Percentiles rank a stretch among this genome's conserved stretches.
Evolutionary conservation across 345 rosid species (phyloP).

Genomic region (Murraya koenigii): DNA sequence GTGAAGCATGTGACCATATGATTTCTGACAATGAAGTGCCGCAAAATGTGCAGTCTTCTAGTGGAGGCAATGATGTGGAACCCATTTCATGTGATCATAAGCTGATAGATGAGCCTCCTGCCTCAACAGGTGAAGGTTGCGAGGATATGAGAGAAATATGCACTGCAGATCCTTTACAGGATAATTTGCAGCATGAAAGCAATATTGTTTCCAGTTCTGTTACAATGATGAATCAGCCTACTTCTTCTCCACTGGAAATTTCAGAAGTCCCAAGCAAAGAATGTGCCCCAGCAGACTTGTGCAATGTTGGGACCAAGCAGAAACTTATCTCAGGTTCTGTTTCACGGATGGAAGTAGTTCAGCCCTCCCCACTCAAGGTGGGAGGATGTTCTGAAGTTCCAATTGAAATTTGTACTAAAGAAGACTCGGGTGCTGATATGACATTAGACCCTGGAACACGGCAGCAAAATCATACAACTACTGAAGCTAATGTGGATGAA

Average conservation of each 20-base stretch:
- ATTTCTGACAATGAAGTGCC: slow-evolving; percentile 25
- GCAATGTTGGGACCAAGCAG: slow-evolving; percentile 18
- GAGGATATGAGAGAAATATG: slow-evolving; percentile 19
- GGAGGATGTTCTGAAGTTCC: slow-evolving; percentile 20
- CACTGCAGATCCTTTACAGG: slow-evolving; percentile 25
- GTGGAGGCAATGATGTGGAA: slow-evolving; percentile 9
- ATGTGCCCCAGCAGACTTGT: slow-evolving; percentile 8
- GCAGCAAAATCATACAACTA: slow-evolving; percentile 5
- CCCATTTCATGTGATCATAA: slow-evolving; percentile 3
- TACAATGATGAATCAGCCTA: slow-evolving; percentile 4
- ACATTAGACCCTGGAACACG: slow-evolving; percentile 1
- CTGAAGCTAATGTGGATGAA: slow-evolving; percentile 9
- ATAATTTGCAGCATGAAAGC: slow-evolving; percentile 21
- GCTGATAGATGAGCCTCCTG: slow-evolving; percentile 10
- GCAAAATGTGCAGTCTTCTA: slow-evolving; percentile 24
- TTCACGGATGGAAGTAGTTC: slow-evolving; percentile 24
- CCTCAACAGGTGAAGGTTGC: slow-evolving; percentile 22
- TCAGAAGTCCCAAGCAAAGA: slow-evolving; percentile 23
- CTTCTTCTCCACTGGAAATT: slow-evolving; percentile 5
- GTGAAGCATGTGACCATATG: slow-evolving; percentile 20
- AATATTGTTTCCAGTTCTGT: slow-evolving; percentile 3
- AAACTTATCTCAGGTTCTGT: slow-evolving; percentile 28
- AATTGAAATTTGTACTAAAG: slow-evolving; percentile 18
- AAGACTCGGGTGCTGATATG: slow-evolving; percentile 18
- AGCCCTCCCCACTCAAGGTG: slow-evolving; percentile 12